Evolutionary conservation across 163 green algal species (phyloP), one percentile per base, ranked within the genome.

Genomic region (Prototheca wickerhamii): DNA sequence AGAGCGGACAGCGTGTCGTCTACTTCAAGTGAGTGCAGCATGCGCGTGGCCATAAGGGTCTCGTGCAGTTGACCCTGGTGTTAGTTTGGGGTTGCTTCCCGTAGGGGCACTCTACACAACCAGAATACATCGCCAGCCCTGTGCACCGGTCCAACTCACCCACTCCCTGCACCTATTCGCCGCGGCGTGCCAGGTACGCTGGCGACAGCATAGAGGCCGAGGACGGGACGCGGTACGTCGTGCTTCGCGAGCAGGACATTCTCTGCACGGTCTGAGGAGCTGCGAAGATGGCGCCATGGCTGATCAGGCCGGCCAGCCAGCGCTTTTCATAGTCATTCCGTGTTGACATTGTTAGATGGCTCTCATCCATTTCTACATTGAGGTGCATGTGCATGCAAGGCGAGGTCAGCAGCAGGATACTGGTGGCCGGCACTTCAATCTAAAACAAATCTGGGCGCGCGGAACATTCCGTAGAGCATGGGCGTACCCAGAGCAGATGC

Each of bases 161-260:
- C n/a, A n/a, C n/a, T n/a, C n/a, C n/a, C n/a, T n/a, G n/a, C n/a
- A n/a, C n/a, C n/a, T n/a, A n/a, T n/a, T n/a, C n/a, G n/a, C n/a
- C n/a, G n/a, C n/a, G n/a, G n/a, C n/a, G n/a, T n/a, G 93, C 93
- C 80, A 97, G 95, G 80, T 97, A 91, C 53, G 91, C 91, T 21
- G 91, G 91, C 33, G 89, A 96, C 64, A 72, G 79, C 62, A 94
- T 98, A 84, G 83, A 95, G 72, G 93, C 86, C 1, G 80, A 80
- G 12, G 61, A 71, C 20, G 91, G 91, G 12, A 71, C 79, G 15
- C 86, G 91, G 76, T 98, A 82, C 66, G 81, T 93, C 30, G 87
- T 96, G 42, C 62, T 98, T 53, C 81, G 89, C 61, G 86, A 93
- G 70, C 79, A 80, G 26, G 84, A 91, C 63, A 71, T 89, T 33